Evolutionary conservation across 2,329 filamentous ascomycete species (phyloP).

Genomic region (Pseudogymnoascus sp.): DNA sequence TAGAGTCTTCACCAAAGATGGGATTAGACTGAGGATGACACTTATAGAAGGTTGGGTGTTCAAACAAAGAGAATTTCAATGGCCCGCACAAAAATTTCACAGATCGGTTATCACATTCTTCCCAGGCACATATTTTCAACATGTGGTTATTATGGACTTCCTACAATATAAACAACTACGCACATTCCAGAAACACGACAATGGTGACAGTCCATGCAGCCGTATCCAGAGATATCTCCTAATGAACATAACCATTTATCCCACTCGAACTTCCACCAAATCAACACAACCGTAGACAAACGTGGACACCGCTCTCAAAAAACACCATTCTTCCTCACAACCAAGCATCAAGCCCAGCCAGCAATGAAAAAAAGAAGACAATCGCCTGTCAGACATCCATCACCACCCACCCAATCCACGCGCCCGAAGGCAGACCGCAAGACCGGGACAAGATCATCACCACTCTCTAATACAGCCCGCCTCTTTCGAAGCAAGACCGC

Average conservation of each 20-base stretch:
- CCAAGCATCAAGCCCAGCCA: constrained; percentile 38
- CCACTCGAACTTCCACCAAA: not conserved
- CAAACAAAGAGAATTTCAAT: not conserved
- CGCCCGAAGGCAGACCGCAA: constrained; percentile 66
- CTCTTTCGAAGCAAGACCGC: constrained; percentile 34
- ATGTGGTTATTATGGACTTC: not conserved
- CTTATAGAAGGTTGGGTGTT: not conserved
- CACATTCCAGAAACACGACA: not conserved
- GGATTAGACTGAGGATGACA: not conserved
- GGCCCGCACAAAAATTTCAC: not conserved
- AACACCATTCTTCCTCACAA: constrained; percentile 41
- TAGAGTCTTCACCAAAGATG: not conserved
- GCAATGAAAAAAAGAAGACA: constrained; percentile 44
- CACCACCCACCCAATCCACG: constrained; percentile 68
- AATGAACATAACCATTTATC: not conserved
- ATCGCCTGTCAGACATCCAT: constrained; percentile 80
- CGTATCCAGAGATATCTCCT: not conserved
- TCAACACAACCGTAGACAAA: not conserved
- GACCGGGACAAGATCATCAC: constrained; percentile 89
- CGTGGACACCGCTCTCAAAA: too few species aligned
- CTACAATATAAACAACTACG: not conserved
- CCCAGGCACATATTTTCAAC: not conserved
- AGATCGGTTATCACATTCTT: not conserved
- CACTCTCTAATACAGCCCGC: constrained; percentile 66
- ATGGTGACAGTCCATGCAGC: not conserved